Percentiles rank a stretch among this genome's conserved stretches.
phyloP scores from a whole-genome alignment of 495 filamentous ascomycete genomes.

The Pseudomonodictys pantanalensis region DNA sequence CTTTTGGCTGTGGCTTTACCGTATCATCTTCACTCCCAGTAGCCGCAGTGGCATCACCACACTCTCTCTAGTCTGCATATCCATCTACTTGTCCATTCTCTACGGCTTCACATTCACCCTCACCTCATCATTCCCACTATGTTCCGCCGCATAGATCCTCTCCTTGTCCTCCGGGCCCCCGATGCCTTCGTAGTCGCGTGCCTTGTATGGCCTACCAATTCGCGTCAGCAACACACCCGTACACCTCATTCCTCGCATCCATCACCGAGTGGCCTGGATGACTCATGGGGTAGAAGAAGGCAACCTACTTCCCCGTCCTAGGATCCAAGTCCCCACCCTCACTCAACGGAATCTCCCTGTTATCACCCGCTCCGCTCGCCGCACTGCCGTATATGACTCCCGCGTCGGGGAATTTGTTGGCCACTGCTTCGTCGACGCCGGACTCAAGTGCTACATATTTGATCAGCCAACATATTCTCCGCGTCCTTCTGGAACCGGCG shows the following conservation, averaged over 20 bases:
- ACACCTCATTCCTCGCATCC: neutral
- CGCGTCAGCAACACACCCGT: neutral
- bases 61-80: too few relatives aligned
- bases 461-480: too few relatives aligned
- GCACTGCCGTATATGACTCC: constrained; percentile 49
- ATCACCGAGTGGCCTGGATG: too few relatives aligned
- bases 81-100: too few relatives aligned
- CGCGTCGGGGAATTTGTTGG: constrained; percentile 46
- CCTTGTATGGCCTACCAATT: constrained; percentile 41
- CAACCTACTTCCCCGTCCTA: constrained; percentile 45
- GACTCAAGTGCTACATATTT: constrained; percentile 57
- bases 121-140: constrained; percentile 48
- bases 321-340: constrained; percentile 52
- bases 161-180: constrained; percentile 55
- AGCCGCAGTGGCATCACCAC: too few relatives aligned
- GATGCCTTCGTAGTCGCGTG: constrained; percentile 49
- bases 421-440: constrained; percentile 50
- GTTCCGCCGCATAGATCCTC: constrained; percentile 39
- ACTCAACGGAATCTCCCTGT: constrained; percentile 52
- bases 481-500: neutral
- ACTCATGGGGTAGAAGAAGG: neutral
- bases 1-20: too few relatives aligned
- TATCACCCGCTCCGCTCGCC: constrained; percentile 50
- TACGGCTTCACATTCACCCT: constrained; percentile 40
- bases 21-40: too few relatives aligned